These are phyloP conservation scores for Aspergillus bombycis DNA, from an alignment of 2,329 filamentous ascomycete genomes.

Conservation along the genomic window DNA sequence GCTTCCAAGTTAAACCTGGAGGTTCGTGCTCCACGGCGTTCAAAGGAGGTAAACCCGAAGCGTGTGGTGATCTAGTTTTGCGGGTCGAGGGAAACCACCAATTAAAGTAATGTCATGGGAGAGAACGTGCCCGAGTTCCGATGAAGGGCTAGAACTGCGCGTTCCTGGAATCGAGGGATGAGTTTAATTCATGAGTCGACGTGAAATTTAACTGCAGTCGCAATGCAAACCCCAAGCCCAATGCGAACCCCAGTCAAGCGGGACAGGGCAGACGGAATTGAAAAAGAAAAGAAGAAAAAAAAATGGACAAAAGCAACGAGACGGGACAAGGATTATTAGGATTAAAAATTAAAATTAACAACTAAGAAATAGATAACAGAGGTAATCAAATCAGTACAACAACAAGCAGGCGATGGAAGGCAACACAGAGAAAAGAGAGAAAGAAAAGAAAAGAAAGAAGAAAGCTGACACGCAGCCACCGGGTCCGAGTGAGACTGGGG, in stretches of 20 bases:
- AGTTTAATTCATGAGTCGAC: constrained; percentile 1
- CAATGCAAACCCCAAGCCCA: constrained; percentile 10
- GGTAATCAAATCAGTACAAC: not conserved
- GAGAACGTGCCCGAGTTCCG: not conserved
- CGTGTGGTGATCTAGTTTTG: not conserved
- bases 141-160: constrained; percentile 4
- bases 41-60: not conserved
- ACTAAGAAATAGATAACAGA: not conserved
- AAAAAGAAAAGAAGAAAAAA: not conserved
- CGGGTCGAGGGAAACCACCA: not conserved
- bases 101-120: constrained; percentile 15
- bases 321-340: not conserved
- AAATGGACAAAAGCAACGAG: not conserved
- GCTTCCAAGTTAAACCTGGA: not conserved
- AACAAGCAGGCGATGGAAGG: not conserved
- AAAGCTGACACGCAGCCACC: not conserved
- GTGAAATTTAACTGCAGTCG: constrained; percentile 13
- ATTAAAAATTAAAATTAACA: constrained; percentile 8
- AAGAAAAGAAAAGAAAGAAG: not conserved
- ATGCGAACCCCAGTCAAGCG: constrained; percentile 6
- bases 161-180: constrained; percentile 13
- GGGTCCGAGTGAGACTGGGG: not conserved
- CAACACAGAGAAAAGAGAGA: constrained; percentile 1
- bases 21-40: not conserved
- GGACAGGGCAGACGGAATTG: constrained; percentile 7